Base-by-base conservation (phyloP, 257 asterid genomes). In the Knoxia roxburghii region DNA sequence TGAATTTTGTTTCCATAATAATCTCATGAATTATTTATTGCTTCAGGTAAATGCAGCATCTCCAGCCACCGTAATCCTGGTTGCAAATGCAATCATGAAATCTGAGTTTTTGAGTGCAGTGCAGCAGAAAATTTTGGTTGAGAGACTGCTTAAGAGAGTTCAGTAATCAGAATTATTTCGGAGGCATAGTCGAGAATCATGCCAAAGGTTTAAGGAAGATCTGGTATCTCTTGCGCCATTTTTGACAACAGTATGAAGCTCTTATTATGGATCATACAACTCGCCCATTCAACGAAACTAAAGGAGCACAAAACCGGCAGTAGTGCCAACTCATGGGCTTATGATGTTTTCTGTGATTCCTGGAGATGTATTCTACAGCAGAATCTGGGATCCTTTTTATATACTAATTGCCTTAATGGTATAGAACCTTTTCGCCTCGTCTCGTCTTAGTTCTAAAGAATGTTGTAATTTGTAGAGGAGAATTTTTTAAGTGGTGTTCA, bases 91-190 rank as follows among this genome's bases (percentile, higher is more conserved):
- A 35, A 86, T 94, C 65, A 72, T 83, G 84, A 90, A 84, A 71
- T 84, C 96, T 4, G 99, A 90, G 84, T 73, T 89, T 0, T 71
- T 90, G 79, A 88, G 88, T 61, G 79, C 95, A 0, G 91, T 67
- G 43, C 99, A 94, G 69, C 99, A 94, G 77, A 94, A 85, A 69
- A 82, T 88, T 58, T 77, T 85, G 86, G 97, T 83, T 62, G 97
- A 94, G 70, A 84, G 48, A 73, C 83, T 94, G 75, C 90, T 94
- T 27, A 87, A 87, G 74, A 85, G 78, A 79, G 74, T 85, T 75
- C 86, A 69, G 71, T 87, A 72, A 81, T 21, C 49, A 48, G 17
- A 41, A 43, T 12, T 13, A 3, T 15, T 51, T n/a, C n/a, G n/a
- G n/a, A n/a, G n/a, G n/a, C n/a, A n/a, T n/a, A n/a, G n/a, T n/a